phyloP scores from a whole-genome alignment of 768 basidiomycete genomes.

The Termitomyces eurrhizus region DNA sequence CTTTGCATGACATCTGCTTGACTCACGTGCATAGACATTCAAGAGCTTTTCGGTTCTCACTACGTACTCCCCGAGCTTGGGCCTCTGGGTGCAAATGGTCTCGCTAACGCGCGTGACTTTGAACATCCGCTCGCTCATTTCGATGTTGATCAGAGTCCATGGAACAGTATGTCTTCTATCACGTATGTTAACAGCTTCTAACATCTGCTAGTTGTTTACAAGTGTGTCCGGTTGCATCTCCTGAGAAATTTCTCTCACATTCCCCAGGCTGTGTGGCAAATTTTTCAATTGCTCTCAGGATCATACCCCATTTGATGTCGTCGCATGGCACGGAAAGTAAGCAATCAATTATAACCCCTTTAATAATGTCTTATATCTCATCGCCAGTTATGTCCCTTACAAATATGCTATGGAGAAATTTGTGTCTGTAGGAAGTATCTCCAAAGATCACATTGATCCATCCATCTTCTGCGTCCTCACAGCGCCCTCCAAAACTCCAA shows the following conservation, averaged over 20 bases:
- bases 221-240: constrained; percentile 24
- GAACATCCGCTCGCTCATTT: constrained; percentile 62
- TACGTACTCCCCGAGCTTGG: constrained; percentile 64
- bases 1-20: neutral
- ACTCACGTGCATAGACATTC: constrained; percentile 39
- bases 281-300: constrained; percentile 51
- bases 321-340: constrained; percentile 68
- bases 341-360: constrained; percentile 15
- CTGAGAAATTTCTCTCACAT: neutral
- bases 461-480: constrained; percentile 69
- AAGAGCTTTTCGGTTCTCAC: constrained; percentile 62
- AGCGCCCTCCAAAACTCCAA: constrained; percentile 55
- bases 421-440: constrained; percentile 58
- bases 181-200: neutral
- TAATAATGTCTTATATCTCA: neutral
- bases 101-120: constrained; percentile 66
- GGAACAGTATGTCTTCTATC: constrained; percentile 43
- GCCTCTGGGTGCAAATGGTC: constrained; percentile 59
- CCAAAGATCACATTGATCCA: constrained; percentile 67
- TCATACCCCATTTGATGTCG: constrained; percentile 70
- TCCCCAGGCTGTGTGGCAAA: constrained; percentile 48
- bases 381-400: constrained; percentile 55
- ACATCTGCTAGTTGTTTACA: constrained; percentile 40
- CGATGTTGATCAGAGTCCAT: constrained; percentile 57
- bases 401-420: constrained; percentile 67